These are phyloP conservation scores for Cerrena zonata DNA, from an alignment of 1,284 basidiomycete genomes.

Conservation along the genomic window DNA sequence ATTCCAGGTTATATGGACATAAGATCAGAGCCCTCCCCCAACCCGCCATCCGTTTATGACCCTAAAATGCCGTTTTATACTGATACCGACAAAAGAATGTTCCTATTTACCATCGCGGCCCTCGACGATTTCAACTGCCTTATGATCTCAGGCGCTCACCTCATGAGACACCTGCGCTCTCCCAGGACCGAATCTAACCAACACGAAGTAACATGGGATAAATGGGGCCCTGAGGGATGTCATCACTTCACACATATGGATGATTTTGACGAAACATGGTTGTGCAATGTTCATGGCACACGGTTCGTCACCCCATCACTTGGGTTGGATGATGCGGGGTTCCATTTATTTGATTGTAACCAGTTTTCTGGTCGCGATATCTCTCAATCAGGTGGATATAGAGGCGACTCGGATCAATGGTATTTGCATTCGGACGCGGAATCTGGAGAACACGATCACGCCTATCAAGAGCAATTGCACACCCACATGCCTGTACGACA, in stretches of 20 bases:
- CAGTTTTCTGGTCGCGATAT: slow-evolving; percentile 33
- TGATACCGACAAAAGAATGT: slow-evolving; percentile 39
- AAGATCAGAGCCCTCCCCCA: too few species aligned
- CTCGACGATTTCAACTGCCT: background rate
- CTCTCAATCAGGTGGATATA: too few species aligned
- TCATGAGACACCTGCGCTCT: background rate
- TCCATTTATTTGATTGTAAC: slow-evolving; percentile 46
- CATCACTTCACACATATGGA: slow-evolving; percentile 33
- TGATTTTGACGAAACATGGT: slow-evolving; percentile 42
- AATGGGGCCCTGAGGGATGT: slow-evolving; percentile 48
- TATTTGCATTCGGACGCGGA: too few species aligned
- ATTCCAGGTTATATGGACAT: too few species aligned
- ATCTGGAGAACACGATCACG: too few species aligned
- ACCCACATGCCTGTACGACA: too few species aligned
- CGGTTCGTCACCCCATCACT: slow-evolving; percentile 14
- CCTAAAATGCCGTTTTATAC: slow-evolving; percentile 51
- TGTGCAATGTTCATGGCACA: slow-evolving; percentile 55
- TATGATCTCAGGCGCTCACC: background rate
- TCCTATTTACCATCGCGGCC: slow-evolving; percentile 41
- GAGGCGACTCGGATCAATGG: too few species aligned
- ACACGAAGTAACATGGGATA: slow-evolving; percentile 42
- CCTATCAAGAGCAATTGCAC: too few species aligned
- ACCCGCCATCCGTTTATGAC: too few species aligned
- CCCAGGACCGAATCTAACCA: background rate
- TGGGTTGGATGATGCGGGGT: slow-evolving; percentile 5